Evolutionary conservation across 768 basidiomycete genomes (phyloP).

Genomic region (Pisolithus sp.): DNA sequence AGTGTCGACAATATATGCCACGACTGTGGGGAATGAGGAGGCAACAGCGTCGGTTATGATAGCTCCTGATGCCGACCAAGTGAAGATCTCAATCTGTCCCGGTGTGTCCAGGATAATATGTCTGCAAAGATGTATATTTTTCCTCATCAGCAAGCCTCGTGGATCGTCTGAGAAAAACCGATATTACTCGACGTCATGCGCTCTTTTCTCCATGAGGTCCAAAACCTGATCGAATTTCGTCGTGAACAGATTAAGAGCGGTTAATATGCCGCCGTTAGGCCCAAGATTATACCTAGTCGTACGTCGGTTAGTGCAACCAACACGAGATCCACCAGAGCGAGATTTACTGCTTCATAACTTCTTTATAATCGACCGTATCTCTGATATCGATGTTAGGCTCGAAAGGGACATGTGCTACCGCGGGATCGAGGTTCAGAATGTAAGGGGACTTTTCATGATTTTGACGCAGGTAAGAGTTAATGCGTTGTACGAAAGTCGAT

Average conservation of each 20-base stretch:
- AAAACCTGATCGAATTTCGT: conserved; percentile 99
- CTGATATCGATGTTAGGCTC: conserved; percentile 97
- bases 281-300: conserved; percentile 86
- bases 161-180: neutral
- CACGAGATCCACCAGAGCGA: conserved; percentile 3
- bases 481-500: conserved; percentile 93
- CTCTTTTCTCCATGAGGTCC: conserved; percentile 82
- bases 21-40: conserved; percentile 85
- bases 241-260: conserved; percentile 94
- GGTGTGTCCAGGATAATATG: conserved; percentile 96
- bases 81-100: conserved; percentile 99
- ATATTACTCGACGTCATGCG: conserved; percentile 79
- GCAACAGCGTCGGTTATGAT: conserved; percentile 98
- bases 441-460: conserved; percentile 73
- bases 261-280: conserved; percentile 96
- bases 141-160: neutral
- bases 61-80: conserved; percentile 98
- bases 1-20: conserved; percentile 97
- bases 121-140: conserved; percentile 33
- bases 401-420: conserved; percentile 85
- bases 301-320: no score
- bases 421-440: conserved; percentile 96
- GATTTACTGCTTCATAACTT: conserved; percentile 99
- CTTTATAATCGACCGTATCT: conserved; percentile 94
- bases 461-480: conserved; percentile 84